Base-by-base conservation (phyloP, 805 yeast species). In the Wickerhamomyces ciferrii region DNA sequence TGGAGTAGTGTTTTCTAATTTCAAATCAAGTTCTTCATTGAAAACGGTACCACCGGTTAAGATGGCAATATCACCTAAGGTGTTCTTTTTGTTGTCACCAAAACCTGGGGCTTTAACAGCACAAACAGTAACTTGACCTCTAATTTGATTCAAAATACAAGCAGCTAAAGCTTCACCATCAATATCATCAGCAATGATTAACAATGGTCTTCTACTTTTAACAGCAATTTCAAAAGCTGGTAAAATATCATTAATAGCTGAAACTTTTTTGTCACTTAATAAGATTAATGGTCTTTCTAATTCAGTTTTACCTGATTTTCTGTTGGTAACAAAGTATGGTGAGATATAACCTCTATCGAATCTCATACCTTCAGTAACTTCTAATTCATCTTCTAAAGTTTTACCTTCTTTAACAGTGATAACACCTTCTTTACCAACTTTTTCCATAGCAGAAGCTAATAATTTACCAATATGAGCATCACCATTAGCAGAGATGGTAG, bases 81-180 rank as follows among this genome's bases (percentile, higher is more conserved):
- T 90, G 78, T 90, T 90, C 79, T 88, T 87, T 75, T 97, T 86
- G 83, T 94, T 91, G 76, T 94, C 99, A 69, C 98, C 99, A 63
- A 92, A 94, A 44, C 99, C 99, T 61, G 99, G 99, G 31, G 98
- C 96, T 78, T 91, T 92, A 56, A 94, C 97, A 58, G 94, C 95
- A 66, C 94, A 87, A 50, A 94, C 97, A 71, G 89, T 95, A 51
- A 94, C 97, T 76, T 92, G 98, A 57, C 97, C 97, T 75, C 97
- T 87, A 65, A 94, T 79, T 75, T 94, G 94, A 81, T 94, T 94
- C 68, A 94, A 79, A 60, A 94, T 85, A 72, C 98, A 90, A 54
- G 97, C 97, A 58, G 98, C 98, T 52, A 94, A 78, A 42, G 99
- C 99, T 76, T 94, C 98, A 60, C 98, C 98, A 60, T 92, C 98